A percentile compares a stretch with the other conserved stretches of the same genome.
Evolutionary conservation across 2,329 filamentous ascomycete genomes (phyloP).

Genomic region (Xylariaceae sp.): DNA sequence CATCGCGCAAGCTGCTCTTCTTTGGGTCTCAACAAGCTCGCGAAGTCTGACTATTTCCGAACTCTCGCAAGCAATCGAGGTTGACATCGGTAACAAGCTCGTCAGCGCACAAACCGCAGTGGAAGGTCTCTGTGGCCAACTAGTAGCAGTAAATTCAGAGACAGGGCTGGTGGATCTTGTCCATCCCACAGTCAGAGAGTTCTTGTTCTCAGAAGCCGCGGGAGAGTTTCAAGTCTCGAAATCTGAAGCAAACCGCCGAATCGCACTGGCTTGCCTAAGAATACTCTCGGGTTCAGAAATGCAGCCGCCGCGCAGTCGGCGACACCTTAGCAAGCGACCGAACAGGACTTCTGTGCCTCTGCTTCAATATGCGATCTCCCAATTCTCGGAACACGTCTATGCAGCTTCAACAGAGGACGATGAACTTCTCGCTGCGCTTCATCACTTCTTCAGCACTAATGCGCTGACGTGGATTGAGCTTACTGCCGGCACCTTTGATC

Average conservation of each 20-base stretch:
- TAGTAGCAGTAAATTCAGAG: slow-evolving; percentile 25
- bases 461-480: slow-evolving; percentile 4
- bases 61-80: slow-evolving; percentile 25
- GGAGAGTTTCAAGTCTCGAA: slow-evolving; percentile 25
- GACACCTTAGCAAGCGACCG: no score
- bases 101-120: slow-evolving; percentile 23
- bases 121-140: slow-evolving; percentile 28
- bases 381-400: slow-evolving; percentile 27
- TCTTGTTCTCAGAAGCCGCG: slow-evolving; percentile 22
- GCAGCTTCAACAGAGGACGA: slow-evolving; percentile 16
- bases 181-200: slow-evolving; percentile 28
- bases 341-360: no score
- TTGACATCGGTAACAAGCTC: slow-evolving; percentile 26
- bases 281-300: slow-evolving; percentile 19
- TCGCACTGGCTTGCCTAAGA: slow-evolving; percentile 25
- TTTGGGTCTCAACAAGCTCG: slow-evolving; percentile 25
- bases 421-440: slow-evolving; percentile 18
- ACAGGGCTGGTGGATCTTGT: slow-evolving; percentile 21
- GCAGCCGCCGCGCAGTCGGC: no score
- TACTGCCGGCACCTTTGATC: not conserved
- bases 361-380: no score
- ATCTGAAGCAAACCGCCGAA: slow-evolving; percentile 20
- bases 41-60: slow-evolving; percentile 24
- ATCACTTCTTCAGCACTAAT: not conserved
- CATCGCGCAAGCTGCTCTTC: slow-evolving; percentile 26